phyloP scores from a whole-genome alignment of 306 rosid species.

The Fragaria iinumae region DNA sequence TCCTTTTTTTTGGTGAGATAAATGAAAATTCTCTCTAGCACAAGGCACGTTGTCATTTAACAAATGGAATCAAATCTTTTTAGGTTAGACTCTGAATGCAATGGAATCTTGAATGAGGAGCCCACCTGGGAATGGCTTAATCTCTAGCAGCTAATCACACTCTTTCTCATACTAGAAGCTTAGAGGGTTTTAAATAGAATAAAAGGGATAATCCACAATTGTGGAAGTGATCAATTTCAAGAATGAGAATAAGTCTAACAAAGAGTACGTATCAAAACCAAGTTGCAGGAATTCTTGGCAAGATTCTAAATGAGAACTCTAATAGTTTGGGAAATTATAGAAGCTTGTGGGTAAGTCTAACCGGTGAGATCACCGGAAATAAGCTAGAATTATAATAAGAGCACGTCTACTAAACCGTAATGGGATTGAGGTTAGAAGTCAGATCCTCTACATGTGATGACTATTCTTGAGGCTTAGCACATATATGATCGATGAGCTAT shows the following conservation, averaged over 20 bases:
- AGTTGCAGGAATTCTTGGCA: neutral
- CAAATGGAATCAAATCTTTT: constrained; percentile 18
- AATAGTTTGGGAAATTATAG: neutral
- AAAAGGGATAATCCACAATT: neutral
- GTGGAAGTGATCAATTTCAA: neutral
- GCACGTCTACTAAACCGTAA: no score
- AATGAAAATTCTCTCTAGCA: neutral
- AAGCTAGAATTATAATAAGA: neutral
- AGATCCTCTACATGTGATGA: neutral
- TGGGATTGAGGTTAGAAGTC: neutral
- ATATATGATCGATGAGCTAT: no score
- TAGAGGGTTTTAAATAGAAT: neutral
- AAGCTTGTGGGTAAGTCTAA: neutral
- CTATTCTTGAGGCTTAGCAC: neutral
- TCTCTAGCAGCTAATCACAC: constrained; percentile 13
- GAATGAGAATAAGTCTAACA: neutral
- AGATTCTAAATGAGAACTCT: neutral
- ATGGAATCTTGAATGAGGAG: neutral
- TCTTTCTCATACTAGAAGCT: neutral
- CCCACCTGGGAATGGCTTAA: constrained; percentile 28
- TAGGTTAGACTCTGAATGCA: neutral
- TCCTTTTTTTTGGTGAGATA: no score
- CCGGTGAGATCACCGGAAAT: neutral
- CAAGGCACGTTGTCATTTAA: constrained; percentile 26
- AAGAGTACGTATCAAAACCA: neutral